These are phyloP conservation scores for Fusarium sp. DNA, from an alignment of 2,329 filamentous ascomycete species.

Conservation along the genomic window DNA sequence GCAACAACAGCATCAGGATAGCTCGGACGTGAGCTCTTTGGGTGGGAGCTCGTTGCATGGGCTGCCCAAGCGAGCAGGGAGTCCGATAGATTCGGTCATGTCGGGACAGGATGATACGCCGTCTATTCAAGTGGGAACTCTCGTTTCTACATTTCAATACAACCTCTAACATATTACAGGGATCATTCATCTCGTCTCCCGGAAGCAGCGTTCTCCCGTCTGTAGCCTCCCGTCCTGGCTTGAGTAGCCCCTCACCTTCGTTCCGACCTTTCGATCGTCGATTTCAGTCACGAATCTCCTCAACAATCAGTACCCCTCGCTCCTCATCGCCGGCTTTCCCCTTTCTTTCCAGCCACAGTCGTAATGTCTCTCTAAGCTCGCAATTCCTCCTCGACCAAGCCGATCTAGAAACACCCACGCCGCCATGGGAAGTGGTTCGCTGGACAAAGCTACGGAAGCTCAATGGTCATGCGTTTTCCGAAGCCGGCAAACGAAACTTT, in stretches of 20 bases:
- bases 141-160: neutral
- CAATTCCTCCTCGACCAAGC: slow-evolving; percentile 69
- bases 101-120: slow-evolving; percentile 86
- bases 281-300: slow-evolving; percentile 86
- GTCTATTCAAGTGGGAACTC: slow-evolving; percentile 75
- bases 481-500: slow-evolving; percentile 90
- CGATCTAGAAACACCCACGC: slow-evolving; percentile 74
- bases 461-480: slow-evolving; percentile 88
- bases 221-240: slow-evolving; percentile 70
- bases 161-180: slow-evolving; percentile 56
- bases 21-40: slow-evolving; percentile 62
- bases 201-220: slow-evolving; percentile 78
- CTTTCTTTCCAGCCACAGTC: slow-evolving; percentile 78
- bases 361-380: slow-evolving; percentile 81
- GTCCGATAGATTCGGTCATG: slow-evolving; percentile 72
- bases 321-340: slow-evolving; percentile 80
- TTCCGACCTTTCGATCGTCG: slow-evolving; percentile 93
- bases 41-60: slow-evolving; percentile 59
- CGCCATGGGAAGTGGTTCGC: slow-evolving; percentile 95
- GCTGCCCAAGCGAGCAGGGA: slow-evolving; percentile 65
- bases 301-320: slow-evolving; percentile 66
- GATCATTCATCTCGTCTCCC: slow-evolving; percentile 70
- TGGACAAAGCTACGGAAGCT: slow-evolving; percentile 96
- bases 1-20: slow-evolving; percentile 54
- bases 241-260: slow-evolving; percentile 78